phyloP scores from a whole-genome alignment of 495 filamentous ascomycete genomes.

The Oidiodendron maius region DNA sequence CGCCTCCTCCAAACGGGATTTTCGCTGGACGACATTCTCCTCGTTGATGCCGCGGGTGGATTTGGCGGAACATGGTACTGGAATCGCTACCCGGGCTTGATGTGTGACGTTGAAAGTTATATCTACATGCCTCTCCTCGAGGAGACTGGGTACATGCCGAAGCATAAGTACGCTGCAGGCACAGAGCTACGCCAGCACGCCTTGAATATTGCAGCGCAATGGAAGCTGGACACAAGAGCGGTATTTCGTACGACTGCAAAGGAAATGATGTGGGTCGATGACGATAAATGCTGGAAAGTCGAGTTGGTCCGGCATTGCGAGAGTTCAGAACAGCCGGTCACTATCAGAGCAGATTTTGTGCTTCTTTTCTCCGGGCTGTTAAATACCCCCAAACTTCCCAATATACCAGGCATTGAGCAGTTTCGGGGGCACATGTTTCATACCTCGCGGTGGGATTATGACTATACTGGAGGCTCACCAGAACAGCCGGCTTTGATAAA shows the following conservation, averaged over 20 bases:
- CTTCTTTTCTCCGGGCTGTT: constrained; percentile 32
- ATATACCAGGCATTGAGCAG: constrained; percentile 32
- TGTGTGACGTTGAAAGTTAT: constrained; percentile 27
- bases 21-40: constrained; percentile 27
- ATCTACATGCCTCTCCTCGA: constrained; percentile 27
- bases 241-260: constrained; percentile 39
- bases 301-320: constrained; percentile 26
- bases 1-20: constrained; percentile 36
- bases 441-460: constrained; percentile 49
- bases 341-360: constrained; percentile 31
- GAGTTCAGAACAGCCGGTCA: background rate
- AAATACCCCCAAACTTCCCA: constrained; percentile 38
- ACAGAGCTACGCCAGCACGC: constrained; percentile 42
- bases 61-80: constrained; percentile 42
- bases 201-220: constrained; percentile 29
- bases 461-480: constrained; percentile 44
- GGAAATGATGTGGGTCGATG: constrained; percentile 37
- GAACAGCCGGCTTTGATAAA: constrained; percentile 36
- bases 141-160: constrained; percentile 26
- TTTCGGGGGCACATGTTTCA: constrained; percentile 46
- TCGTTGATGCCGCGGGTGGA: constrained; percentile 39
- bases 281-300: constrained; percentile 34
- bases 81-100: constrained; percentile 36
- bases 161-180: constrained; percentile 18
- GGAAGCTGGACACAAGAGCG: constrained; percentile 31